Base-by-base conservation (phyloP, 2,329 filamentous ascomycete species). In the Penicillium sp. region DNA sequence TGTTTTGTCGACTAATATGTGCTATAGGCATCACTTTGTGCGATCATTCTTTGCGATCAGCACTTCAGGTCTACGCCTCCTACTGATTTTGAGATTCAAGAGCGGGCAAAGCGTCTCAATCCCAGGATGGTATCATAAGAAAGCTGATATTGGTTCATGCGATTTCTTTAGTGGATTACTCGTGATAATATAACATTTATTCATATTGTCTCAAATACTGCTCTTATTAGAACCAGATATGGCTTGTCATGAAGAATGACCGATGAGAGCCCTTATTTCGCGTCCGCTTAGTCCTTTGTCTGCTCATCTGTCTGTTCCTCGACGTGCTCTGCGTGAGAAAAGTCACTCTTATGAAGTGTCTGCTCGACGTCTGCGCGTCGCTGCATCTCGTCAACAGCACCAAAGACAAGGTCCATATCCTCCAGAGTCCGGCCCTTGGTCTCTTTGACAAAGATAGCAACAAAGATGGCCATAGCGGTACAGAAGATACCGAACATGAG, bases 401-500 rank as follows among this genome's bases (percentile, higher is more conserved):
- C 67, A 29, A 71, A 71, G 1, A 71, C 56, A 26, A 68, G 44
- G 43, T 79, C 74, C 66, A 77, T 73, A 31, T 78, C 74, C 54
- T 78, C 75, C 49, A 77, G 62, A 14, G 68, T 71, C 43, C 70
- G 65, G 3, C 71, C 71, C 47, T 73, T 74, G 22, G 71, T 74
- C 56, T 79, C 77, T 11, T 76, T 76, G 29, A 79, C 57, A 54
- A 69, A 72, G 14, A 76, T 52, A 22, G 68, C 54, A 10, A 74
- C 68, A 45, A 75, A 76, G 9, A 70, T n/a, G 3, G 66, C 67
- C 60, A 70, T 75, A n/a, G 68, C 69, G 11, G 69, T 56, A 50
- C 74, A 76, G 65, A 76, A 77, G 33, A 74, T 65, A 19, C 68
- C 76, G 52, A 79, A 78, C 70, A 78, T 76, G 49, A 78, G 60